Conservation (phyloP, 352 stramenopile species). For the Paralagenidium karlingii region DNA sequence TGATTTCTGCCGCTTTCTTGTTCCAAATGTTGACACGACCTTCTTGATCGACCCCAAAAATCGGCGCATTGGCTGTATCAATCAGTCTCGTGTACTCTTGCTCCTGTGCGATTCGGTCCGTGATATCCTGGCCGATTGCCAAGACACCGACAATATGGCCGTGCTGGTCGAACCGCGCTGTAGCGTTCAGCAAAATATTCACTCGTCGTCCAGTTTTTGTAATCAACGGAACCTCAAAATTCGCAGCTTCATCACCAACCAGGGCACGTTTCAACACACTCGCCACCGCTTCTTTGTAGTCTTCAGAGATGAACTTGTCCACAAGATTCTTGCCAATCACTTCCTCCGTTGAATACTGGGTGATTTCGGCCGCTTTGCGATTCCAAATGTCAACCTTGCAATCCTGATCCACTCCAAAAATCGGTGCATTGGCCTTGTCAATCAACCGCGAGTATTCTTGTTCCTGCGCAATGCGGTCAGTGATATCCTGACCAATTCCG, state of each 20-base stretch:
- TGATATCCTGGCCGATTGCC: conserved; percentile 14
- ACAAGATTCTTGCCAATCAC: conserved; percentile 84
- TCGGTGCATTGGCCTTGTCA: conserved; percentile 83
- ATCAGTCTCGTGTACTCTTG: conserved; percentile 40
- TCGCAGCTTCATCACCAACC: conserved; percentile 43
- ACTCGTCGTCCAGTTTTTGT: conserved; percentile 10
- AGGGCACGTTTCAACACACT: conserved; percentile 51
- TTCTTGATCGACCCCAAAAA: conserved; percentile 42
- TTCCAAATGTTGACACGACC: conserved; percentile 48
- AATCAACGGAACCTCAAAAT: conserved; percentile 44
- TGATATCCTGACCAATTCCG: conserved; percentile 78
- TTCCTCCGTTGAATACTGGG: conserved; percentile 81
- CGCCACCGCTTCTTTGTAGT: conserved; percentile 50
- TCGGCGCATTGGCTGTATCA: conserved; percentile 52
- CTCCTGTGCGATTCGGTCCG: conserved; percentile 12
- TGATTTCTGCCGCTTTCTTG: conserved; percentile 28
- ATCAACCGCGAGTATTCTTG: conserved; percentile 82
- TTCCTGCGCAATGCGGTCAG: conserved; percentile 81
- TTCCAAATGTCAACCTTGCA: conserved; percentile 86
- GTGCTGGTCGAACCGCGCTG: conserved; percentile 8
- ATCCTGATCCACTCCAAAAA: conserved; percentile 80
- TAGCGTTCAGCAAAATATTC: conserved; percentile 12
- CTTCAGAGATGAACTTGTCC: conserved; percentile 80
- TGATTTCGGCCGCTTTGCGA: conserved; percentile 84
- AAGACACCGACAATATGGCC: conserved; percentile 11